Evolutionary conservation across 148 eudicot genomes (phyloP).

Genomic region (Arctostaphylos glauca): DNA sequence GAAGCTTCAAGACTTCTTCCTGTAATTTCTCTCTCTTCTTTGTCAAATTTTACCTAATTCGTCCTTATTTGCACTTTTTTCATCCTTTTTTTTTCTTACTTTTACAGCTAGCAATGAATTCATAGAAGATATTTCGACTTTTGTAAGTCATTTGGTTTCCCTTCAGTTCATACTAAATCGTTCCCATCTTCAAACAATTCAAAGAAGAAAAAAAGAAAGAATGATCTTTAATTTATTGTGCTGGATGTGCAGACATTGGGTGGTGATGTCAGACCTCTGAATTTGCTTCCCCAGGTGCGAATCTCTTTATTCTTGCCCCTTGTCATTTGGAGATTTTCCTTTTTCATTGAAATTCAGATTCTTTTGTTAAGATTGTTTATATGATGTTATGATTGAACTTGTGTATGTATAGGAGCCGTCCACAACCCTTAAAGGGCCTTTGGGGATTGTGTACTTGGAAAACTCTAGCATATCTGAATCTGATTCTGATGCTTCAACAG

Average conservation of each 20-base stretch:
- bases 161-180: not conserved
- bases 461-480: constrained; percentile 24
- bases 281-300: constrained; percentile 67
- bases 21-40: constrained; percentile 17
- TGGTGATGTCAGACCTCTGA: constrained; percentile 45
- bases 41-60: not conserved
- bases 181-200: not conserved
- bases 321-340: not conserved
- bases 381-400: not conserved
- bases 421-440: constrained; percentile 48
- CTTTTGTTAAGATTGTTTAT: not conserved
- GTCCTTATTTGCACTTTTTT: not conserved
- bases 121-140: constrained; percentile 44
- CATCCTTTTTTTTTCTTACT: not conserved
- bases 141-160: constrained; percentile 40
- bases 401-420: constrained; percentile 45
- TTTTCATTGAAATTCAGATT: not conserved
- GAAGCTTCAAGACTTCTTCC: constrained; percentile 40
- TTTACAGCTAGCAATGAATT: constrained; percentile 46
- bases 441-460: constrained; percentile 47
- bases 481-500: constrained; percentile 22
- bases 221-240: constrained; percentile 3
- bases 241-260: constrained; percentile 42
- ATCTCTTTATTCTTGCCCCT: not conserved
- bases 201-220: not conserved